Base-by-base conservation (phyloP, 352 stramenopile genomes). In the Globisporangium acanthophoron region DNA sequence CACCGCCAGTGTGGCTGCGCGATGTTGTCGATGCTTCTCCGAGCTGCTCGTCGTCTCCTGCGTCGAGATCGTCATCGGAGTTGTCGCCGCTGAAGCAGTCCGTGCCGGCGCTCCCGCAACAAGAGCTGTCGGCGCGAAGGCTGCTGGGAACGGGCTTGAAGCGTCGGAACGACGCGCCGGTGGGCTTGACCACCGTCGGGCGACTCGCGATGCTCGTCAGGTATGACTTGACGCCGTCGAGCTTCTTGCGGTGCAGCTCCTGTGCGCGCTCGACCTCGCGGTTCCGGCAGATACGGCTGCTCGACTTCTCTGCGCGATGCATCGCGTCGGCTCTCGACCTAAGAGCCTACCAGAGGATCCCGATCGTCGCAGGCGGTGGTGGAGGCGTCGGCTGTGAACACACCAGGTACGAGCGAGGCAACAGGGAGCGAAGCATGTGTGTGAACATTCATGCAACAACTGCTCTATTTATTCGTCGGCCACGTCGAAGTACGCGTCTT, bases 401-500 rank as follows among this genome's bases (percentile, higher is more conserved):
- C 39, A 18, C 39, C 11, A 43, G 16, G 5, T 43, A 43, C 16
- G 39, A 43, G 24, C 24, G 39, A 43, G 39, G 11, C 12, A 11
- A 16, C 39, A 16, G 16, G 11, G 39, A 46, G 13, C 40, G 40
- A 46, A 12, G 7, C 15, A 46, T 21, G 24, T 27, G 8, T 43
- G 11, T 43, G 39, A 4, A 43, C 33, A 43, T 43, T 43, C 39
- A 43, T 43, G 39, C 39, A 43, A 12, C 16, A 18, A 47, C 20
- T 6, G 5, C n/a, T 24, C 12, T 21, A 53, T 15, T 0, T 5
- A 13, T 37, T 63, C 50, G 33, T 56, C 44, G 13, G 69, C 67
- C 24, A 73, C 59, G 46, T 58, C 75, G 62, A 94, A 94, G 52
- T 92, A 94, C 29, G 67, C 66, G 31, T 94, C 83, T 69, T 94